Conservation (phyloP, 352 stramenopile genomes). For the Aphanomyces stellatus region DNA sequence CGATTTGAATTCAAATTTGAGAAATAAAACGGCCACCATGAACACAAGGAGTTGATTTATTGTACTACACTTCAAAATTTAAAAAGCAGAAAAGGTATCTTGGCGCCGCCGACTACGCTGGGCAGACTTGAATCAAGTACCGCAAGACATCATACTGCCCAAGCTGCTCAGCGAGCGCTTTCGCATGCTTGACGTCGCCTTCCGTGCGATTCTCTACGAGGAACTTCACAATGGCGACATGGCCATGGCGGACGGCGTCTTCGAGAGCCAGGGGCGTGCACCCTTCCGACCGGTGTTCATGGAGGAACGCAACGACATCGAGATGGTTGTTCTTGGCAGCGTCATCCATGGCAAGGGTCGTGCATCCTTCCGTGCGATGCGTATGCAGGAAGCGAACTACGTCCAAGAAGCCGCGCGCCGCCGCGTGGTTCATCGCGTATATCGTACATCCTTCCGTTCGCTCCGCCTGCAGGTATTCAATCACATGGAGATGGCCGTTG, state of each 20-base stretch:
- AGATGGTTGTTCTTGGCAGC: constrained; percentile 28
- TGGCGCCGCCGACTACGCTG: neutral
- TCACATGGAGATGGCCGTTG: constrained; percentile 19
- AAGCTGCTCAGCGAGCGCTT: neutral
- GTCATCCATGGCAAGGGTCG: constrained; percentile 27
- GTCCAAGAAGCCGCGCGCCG: constrained; percentile 24
- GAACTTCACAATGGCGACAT: constrained; percentile 4
- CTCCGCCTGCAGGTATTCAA: constrained; percentile 3
- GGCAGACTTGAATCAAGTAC: constrained; percentile 4
- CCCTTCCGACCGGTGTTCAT: constrained; percentile 20
- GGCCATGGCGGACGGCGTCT: neutral
- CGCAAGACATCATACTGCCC: neutral
- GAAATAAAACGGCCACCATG: too few relatives aligned
- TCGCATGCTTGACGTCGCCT: constrained; percentile 16
- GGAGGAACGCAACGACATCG: constrained; percentile 29
- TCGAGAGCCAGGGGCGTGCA: constrained; percentile 15
- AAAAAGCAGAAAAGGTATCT: neutral
- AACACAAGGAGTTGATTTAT: too few relatives aligned
- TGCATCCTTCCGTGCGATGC: constrained; percentile 16
- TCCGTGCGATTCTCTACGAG: constrained; percentile 9
- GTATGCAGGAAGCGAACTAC: constrained; percentile 28
- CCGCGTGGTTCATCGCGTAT: constrained; percentile 22
- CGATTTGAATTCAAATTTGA: too few relatives aligned
- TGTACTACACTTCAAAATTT: neutral
- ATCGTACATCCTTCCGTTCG: constrained; percentile 18